Evolutionary conservation across 352 stramenopile species (phyloP).

Genomic region (Globisporangium emineosum): DNA sequence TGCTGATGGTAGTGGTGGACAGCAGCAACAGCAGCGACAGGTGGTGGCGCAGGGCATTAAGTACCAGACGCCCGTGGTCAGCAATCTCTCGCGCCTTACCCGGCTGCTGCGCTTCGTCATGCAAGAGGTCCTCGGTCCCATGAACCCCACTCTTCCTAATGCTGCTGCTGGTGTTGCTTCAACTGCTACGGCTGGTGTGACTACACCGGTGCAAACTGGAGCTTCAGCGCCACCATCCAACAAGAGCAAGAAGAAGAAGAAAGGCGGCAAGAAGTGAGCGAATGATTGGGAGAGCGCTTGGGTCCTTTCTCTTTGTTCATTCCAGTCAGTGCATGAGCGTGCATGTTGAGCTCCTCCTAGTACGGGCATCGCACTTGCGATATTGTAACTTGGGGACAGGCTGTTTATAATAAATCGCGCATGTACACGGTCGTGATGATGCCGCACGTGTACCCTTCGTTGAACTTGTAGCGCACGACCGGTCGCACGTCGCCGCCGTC

Average conservation of each 20-base stretch:
- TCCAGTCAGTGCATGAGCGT: background rate
- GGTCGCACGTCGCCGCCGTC: constrained; percentile 24
- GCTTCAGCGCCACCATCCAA: constrained; percentile 3
- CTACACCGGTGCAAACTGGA: background rate
- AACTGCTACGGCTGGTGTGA: constrained; percentile 1
- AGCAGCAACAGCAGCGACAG: constrained; percentile 1
- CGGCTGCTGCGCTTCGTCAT: constrained; percentile 63
- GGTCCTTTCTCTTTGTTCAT: background rate
- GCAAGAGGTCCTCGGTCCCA: constrained; percentile 64
- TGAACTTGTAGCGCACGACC: constrained; percentile 85
- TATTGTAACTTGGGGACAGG: background rate
- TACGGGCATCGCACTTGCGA: too few species aligned
- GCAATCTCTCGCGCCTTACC: constrained; percentile 38
- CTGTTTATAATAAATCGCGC: constrained; percentile 72
- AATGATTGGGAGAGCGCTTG: background rate
- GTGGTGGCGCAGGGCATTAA: constrained; percentile 16
- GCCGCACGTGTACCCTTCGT: constrained; percentile 89
- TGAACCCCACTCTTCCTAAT: constrained; percentile 22
- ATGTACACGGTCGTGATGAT: constrained; percentile 89
- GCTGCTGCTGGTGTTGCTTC: constrained; percentile 5
- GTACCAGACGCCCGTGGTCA: constrained; percentile 19
- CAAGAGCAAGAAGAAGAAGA: constrained; percentile 41
- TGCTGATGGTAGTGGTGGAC: constrained; percentile 7
- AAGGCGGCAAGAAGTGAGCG: constrained; percentile 33
- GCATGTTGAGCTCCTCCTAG: background rate